A percentile compares a stretch with the other conserved stretches of the same genome.
Conservation (phyloP, 2,329 filamentous ascomycete species). For the Coleophoma eucalyptorum region DNA sequence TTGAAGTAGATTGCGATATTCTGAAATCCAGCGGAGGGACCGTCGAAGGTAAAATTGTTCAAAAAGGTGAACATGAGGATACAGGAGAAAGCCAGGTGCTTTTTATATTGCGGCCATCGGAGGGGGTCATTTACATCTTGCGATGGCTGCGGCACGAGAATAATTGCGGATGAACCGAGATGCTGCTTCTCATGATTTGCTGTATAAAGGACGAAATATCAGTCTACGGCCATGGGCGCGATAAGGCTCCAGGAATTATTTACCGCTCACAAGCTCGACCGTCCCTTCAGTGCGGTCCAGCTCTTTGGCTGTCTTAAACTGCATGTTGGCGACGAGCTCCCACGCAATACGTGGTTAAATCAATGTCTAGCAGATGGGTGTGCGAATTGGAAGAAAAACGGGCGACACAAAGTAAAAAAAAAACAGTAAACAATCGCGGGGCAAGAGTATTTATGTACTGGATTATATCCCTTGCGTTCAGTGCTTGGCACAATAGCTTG, state of each 20-base stretch:
- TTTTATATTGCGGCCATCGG: constrained; percentile 41
- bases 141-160: constrained; percentile 41
- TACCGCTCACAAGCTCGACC: constrained; percentile 1
- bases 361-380: too few species aligned
- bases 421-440: too few species aligned
- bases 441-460: too few species aligned
- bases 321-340: too few species aligned
- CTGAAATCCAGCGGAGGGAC: constrained; percentile 40
- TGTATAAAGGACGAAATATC: neutral
- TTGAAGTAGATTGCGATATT: constrained; percentile 36
- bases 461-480: too few species aligned
- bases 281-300: constrained; percentile 2
- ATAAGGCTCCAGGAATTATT: neutral
- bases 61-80: constrained; percentile 43
- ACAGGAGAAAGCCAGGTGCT: constrained; percentile 35
- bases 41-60: constrained; percentile 40
- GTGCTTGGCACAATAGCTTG: too few species aligned
- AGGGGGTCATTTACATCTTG: constrained; percentile 44
- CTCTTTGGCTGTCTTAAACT: neutral
- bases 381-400: too few species aligned
- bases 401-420: too few species aligned
- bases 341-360: too few species aligned
- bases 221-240: neutral
- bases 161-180: constrained; percentile 11
- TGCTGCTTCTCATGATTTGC: neutral